A percentile compares a stretch with the other conserved stretches of the same genome.
Evolutionary conservation across 2,329 filamentous ascomycete species (phyloP).

Genomic region (Claviceps digitariae): DNA sequence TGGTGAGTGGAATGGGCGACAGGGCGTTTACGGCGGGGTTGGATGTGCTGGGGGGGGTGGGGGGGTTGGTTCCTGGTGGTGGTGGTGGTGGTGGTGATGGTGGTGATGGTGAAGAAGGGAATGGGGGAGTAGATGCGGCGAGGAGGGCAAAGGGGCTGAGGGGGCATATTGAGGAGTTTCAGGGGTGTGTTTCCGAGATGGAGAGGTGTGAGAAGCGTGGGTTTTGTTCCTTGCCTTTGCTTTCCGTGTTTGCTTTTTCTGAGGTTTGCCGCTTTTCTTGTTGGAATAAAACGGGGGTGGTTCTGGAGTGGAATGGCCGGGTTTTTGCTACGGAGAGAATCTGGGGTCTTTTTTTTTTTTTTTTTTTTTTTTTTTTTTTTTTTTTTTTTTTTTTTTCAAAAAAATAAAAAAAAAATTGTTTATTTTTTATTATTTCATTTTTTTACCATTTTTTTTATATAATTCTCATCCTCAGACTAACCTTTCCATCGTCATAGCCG

Average conservation of each 20-base stretch:
- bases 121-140: conserved; percentile 39
- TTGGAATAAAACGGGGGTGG: no score
- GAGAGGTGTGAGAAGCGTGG: conserved; percentile 80
- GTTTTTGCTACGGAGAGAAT: no score
- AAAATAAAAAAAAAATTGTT: no score
- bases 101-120: conserved; percentile 8
- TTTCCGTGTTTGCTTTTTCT: not conserved
- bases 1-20: conserved; percentile 71
- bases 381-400: no score
- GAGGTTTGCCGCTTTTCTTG: no score
- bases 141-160: conserved; percentile 49
- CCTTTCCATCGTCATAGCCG: conserved; percentile 33
- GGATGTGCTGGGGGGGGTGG: conserved; percentile 38
- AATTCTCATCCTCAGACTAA: not conserved
- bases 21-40: conserved; percentile 77
- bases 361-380: no score
- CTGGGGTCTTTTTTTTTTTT: no score
- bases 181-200: conserved; percentile 59
- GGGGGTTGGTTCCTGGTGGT: conserved; percentile 20
- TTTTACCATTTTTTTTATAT: no score
- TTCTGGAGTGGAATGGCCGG: no score
- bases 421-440: no score
- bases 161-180: conserved; percentile 64
- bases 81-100: conserved; percentile 15
- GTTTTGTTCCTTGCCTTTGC: not conserved